Evolutionary conservation across 2,329 filamentous ascomycete species (phyloP), one percentile per base, ranked within the genome.

Genomic region (Bipolaris zeicola): DNA sequence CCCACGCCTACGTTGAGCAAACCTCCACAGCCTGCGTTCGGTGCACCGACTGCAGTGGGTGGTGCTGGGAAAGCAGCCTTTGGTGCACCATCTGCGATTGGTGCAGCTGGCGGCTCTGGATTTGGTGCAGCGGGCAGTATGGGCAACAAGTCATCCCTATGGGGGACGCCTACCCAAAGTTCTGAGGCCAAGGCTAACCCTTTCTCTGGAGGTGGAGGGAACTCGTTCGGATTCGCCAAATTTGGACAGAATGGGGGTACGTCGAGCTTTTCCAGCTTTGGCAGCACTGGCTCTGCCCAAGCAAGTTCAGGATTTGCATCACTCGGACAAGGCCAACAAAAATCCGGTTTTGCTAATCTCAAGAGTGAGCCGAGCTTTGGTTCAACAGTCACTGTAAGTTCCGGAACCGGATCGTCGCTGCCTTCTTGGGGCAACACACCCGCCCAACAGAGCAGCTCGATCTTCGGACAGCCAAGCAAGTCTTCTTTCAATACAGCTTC

Each of bases 311-410:
- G 71, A 8, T 77, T 77, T 59, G 68, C 60, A 22, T 51, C 63
- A 44, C 58, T 76, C 37, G 69, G 65, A 48, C 64, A 70, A 43
- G 41, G 54, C 10, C 60, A 59, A 55, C 70, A 72, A 47, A 70
- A 73, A 52, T 65, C 74, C 18, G 58, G 58, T 4, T 75, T 75
- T 54, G 60, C 60, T 16, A 67, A 62, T 24, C 58, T 72, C 36
- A 71, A 60, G 43, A 65, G 68, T 8, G 69, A 69, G 59, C 71
- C 59, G 13, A 75, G 77, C 50, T 77, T 77, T 60, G 78, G 76
- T 5, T 80, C 78, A 4, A 79, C 78, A 3, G 67, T 77, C 18
- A 75, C 71, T n/a, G 57, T 78, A 41, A 68, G 66, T 47, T 76
- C 76, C 18, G 68, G 64, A 44, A 61, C 64, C 48, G 70, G 70